Conservation (phyloP, 2,329 filamentous ascomycete genomes). For the Penicillium sp. region DNA sequence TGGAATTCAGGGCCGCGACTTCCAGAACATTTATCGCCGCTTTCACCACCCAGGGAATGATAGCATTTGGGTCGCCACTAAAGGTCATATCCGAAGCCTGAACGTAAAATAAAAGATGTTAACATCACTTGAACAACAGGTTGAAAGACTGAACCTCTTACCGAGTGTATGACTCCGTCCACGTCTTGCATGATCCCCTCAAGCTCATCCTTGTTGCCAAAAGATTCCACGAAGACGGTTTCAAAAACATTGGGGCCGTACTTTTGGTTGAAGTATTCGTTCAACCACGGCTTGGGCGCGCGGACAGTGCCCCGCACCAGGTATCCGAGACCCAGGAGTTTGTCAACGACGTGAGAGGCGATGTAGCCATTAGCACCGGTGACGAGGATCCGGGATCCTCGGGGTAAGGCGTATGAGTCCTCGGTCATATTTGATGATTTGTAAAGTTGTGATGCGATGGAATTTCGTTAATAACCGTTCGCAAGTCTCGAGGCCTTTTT, state of each 20-base stretch:
- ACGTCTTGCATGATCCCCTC: slow-evolving; percentile 43
- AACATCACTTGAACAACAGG: not conserved
- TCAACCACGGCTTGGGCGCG: slow-evolving; percentile 35
- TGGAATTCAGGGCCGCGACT: slow-evolving; percentile 19
- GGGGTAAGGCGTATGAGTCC: not conserved
- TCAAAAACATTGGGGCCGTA: slow-evolving; percentile 36
- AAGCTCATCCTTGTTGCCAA: slow-evolving; percentile 39
- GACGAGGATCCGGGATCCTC: slow-evolving; percentile 41
- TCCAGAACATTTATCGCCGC: slow-evolving; percentile 35
- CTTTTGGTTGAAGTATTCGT: slow-evolving; percentile 31
- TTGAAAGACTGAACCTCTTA: slow-evolving; percentile 2
- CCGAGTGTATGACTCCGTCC: slow-evolving; percentile 22
- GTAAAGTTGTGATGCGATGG: not conserved
- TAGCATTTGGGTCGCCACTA: slow-evolving; percentile 41
- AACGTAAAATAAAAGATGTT: not conserved
- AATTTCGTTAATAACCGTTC: not conserved
- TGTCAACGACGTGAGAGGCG: slow-evolving; percentile 43
- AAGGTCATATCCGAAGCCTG: slow-evolving; percentile 28
- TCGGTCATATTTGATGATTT: not conserved
- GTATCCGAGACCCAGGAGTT: slow-evolving; percentile 44
- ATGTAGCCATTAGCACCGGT: slow-evolving; percentile 51
- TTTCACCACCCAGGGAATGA: slow-evolving; percentile 46
- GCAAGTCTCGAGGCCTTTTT: not conserved
- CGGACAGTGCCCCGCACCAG: slow-evolving; percentile 49
- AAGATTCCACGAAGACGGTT: slow-evolving; percentile 39